Percentiles rank a stretch among this genome's conserved stretches.
These are phyloP conservation scores for Ophiostoma sp. DNA, from an alignment of 2,329 filamentous ascomycete genomes.

Conservation along the genomic window DNA sequence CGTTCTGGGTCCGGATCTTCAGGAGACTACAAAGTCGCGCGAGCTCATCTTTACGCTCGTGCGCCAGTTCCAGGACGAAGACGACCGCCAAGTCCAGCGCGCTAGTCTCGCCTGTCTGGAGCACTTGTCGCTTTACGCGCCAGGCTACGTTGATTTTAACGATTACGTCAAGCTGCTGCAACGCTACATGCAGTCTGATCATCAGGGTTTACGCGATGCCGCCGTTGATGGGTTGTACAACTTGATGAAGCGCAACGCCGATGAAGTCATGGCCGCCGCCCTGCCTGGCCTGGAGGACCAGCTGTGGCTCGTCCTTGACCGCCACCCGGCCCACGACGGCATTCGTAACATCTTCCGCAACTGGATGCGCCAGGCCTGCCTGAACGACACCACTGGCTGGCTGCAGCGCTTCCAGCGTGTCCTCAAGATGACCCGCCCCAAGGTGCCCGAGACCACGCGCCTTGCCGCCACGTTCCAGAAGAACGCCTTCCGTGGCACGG, in stretches of 20 bases:
- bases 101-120: conserved; percentile 83
- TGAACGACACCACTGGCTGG: conserved; percentile 80
- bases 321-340: conserved; percentile 70
- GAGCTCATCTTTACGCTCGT: conserved; percentile 89
- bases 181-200: conserved; percentile 69
- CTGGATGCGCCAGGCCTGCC: conserved; percentile 88
- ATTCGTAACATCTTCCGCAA: conserved; percentile 87
- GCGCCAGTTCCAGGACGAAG: conserved; percentile 75
- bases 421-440: conserved; percentile 80
- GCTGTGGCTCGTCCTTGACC: conserved; percentile 86
- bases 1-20: conserved; percentile 90
- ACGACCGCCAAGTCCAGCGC: conserved; percentile 67
- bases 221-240: conserved; percentile 89
- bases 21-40: conserved; percentile 87
- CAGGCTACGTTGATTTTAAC: conserved; percentile 78
- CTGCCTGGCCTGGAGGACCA: conserved; percentile 82
- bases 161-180: conserved; percentile 84
- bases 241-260: conserved; percentile 88
- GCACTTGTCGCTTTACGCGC: conserved; percentile 88
- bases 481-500: conserved; percentile 47
- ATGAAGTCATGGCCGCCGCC: conserved; percentile 75
- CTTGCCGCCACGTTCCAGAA: conserved; percentile 26
- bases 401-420: conserved; percentile 84
- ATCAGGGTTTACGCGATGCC: conserved; percentile 70
- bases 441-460: conserved; percentile 55